A percentile compares a stretch with the other conserved stretches of the same genome.
These are phyloP conservation scores for Neurospora sp. DNA, from an alignment of 495 filamentous ascomycete genomes.

Conservation along the genomic window DNA sequence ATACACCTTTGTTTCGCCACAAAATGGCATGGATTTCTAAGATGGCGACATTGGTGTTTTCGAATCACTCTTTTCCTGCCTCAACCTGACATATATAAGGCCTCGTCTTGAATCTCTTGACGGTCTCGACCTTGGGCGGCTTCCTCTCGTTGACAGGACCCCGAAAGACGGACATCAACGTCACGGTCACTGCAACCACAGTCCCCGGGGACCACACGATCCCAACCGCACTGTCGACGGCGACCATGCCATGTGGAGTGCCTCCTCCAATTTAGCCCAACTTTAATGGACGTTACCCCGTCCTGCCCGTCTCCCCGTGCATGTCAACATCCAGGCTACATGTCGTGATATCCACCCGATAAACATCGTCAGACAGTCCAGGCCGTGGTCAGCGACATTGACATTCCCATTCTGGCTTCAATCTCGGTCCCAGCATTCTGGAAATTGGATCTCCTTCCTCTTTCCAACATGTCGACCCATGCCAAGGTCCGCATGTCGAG, in stretches of 20 bases:
- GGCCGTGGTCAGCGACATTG: not conserved
- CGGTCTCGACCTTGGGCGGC: not conserved
- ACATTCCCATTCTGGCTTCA: not conserved
- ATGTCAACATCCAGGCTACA: not conserved
- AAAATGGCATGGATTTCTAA: not conserved
- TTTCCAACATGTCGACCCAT: not conserved
- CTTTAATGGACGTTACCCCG: not conserved
- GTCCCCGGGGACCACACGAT: not conserved
- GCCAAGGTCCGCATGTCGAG: not conserved
- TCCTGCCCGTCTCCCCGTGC: not conserved
- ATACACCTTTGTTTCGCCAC: not conserved
- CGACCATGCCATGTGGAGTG: not conserved
- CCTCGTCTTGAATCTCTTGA: not conserved
- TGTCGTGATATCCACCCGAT: not conserved
- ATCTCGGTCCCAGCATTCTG: not conserved
- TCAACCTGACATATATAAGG: not conserved
- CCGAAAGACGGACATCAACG: not conserved
- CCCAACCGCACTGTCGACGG: not conserved
- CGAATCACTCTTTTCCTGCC: not conserved
- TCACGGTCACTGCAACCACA: not conserved
- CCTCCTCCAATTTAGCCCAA: not conserved
- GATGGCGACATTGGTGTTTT: not conserved
- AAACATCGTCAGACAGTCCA: not conserved
- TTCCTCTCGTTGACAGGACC: not conserved
- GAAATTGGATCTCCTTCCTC: not conserved